Base-by-base conservation (phyloP, 192 early-diverging fungal genomes). In the Funneliformis mosseae region DNA sequence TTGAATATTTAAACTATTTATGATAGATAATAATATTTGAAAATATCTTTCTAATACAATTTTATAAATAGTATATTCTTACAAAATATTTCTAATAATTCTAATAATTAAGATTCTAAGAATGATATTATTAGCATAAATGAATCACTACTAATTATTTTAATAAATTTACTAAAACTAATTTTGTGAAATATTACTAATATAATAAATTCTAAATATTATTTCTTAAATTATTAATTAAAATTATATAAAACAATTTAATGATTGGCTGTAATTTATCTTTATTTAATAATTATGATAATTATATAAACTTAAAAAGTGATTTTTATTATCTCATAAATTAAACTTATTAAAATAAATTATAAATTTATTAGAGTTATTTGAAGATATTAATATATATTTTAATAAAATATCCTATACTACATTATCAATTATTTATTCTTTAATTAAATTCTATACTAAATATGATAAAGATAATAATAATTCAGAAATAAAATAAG, bases 341-440 rank as follows among this genome's bases (percentile, higher is more conserved):
- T 66, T 6, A 27, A 4, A 66, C 4, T 23, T 66, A 66, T 66
- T 66, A 66, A 66, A 66, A 23, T 5, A 66, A 66, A 28, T 66
- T 66, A 28, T 66, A 6, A 28, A 18, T 66, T 27, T 66, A 23
- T 66, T 66, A 28, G 9, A 66, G 28, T 27, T 23, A 27, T 66
- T 66, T 33, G 25, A 66, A 3, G 5, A 66, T 66, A 0, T 23
- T 8, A 66, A 1, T 28, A 25, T 9, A 9, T 66, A 66, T 66
- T 66, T 66, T 28, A 66, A 23, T 66, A 4, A 23, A 23, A 23
- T 23, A 66, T 25, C 18, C 5, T 66, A 66, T 25, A 23, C 63
- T 27, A 66, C 63, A 4, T 66, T 66, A 66, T 66, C 63, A 23
- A 66, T 66, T 7, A 66, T 66, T 28, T 66, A n/a, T 66, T 23